Percentiles rank a stretch among this genome's conserved stretches.
These are phyloP conservation scores for Coprinopsis marcescibilis DNA, from an alignment of 768 basidiomycete genomes.

Conservation along the genomic window DNA sequence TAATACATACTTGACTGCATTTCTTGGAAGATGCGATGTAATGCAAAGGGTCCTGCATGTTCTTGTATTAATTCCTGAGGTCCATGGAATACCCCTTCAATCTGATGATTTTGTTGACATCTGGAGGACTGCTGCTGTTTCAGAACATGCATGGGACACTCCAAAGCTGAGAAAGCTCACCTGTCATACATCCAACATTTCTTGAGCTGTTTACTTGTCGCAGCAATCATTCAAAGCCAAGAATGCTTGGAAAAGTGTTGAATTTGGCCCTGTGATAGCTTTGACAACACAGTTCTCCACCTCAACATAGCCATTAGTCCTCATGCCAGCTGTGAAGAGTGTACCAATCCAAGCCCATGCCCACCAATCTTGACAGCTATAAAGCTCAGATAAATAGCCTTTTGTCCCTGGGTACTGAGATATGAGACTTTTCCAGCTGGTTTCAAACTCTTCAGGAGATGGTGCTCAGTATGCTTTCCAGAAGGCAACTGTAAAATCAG, in stretches of 20 bases:
- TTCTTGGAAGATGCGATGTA: constrained; percentile 23
- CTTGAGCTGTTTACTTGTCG: constrained; percentile 12
- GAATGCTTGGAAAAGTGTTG: constrained; percentile 18
- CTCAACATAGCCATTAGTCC: constrained; percentile 29
- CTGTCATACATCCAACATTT: constrained; percentile 18
- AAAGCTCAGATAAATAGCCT: constrained; percentile 23
- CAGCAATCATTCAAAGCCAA: constrained; percentile 21
- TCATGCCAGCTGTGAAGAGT: constrained; percentile 26
- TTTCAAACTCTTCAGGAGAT: constrained; percentile 23
- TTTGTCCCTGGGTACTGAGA: constrained; percentile 14
- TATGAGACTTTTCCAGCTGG: constrained; percentile 15
- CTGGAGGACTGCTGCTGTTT: constrained; percentile 10
- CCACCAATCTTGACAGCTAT: constrained; percentile 26
- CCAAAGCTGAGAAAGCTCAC: constrained; percentile 11
- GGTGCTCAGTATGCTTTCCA: constrained; percentile 22
- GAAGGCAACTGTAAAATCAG: constrained; percentile 19
- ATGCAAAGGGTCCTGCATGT: constrained; percentile 24
- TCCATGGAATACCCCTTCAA: constrained; percentile 23
- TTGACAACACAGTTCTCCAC: constrained; percentile 25
- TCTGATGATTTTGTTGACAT: constrained; percentile 17
- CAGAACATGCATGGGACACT: background rate
- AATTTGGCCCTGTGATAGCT: constrained; percentile 19
- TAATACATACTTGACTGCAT: constrained; percentile 29
- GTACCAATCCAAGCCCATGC: constrained; percentile 27
- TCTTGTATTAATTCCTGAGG: constrained; percentile 19